Evolutionary conservation across 805 yeast genomes (phyloP), one percentile per base, ranked within the genome.

Genomic region (Candida xiaguanensis): DNA sequence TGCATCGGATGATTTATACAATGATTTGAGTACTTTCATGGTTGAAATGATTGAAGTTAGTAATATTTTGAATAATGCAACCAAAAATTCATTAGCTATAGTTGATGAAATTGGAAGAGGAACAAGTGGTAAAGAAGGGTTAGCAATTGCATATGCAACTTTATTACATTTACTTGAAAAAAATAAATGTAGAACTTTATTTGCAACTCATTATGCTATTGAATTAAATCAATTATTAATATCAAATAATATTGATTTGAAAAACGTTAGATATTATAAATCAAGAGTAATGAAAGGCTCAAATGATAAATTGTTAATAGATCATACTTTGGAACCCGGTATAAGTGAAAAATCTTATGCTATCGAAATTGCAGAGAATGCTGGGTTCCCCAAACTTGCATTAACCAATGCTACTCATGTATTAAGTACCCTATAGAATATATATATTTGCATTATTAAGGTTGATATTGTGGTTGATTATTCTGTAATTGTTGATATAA

Each of bases 31-130:
- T 2, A 89, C 96, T 0, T 89, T 90, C 54, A 82, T 82, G 80
- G 84, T 84, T n/a, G 95, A 85, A 53, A 72, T 85, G 72, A 67
- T 68, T 24, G 91, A 85, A 49, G 80, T 88, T 40, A 70, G 77
- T 31, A 70, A 73, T 31, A 84, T 85, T 30, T 55, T 85, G 42
- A 54, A 65, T 9, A 49, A 65, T 11, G 80, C 85, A 22, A 74
- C 95, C 0, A 52, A 65, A 1, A 63, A 66, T 13, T 80, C 87
- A 0, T 61, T 85, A 37, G 81, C 86, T 1, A 63, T 85, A 1
- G 67, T 85, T 29, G 95, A 85, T 55, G 95, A 85, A 47, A 75
- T 85, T 24, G 95, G 95, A 0, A 67, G 96, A 38, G 96, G 96
- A 0, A 89, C 96, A 0, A 83, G 95, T 40, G 82, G 87, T 0